phyloP scores from a whole-genome alignment of 2,329 filamentous ascomycete species.

The Trichophyton schoenleinii region DNA sequence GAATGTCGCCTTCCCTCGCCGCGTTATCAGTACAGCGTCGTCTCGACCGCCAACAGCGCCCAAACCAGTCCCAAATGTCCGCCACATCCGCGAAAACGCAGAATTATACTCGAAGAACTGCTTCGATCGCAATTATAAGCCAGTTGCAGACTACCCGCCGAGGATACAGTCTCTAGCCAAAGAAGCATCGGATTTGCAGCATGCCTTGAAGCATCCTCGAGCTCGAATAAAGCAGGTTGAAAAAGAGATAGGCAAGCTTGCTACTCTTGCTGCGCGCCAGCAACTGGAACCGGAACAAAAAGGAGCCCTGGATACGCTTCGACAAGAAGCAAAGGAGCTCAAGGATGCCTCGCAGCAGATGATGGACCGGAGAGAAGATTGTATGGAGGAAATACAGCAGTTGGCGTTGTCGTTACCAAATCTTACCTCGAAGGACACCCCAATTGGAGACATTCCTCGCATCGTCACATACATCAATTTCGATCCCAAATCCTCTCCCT shows the following conservation, averaged over 20 bases:
- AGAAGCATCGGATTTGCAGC: constrained; percentile 28
- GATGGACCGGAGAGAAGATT: constrained; percentile 22
- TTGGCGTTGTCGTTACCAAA: constrained; percentile 76
- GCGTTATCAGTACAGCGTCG: neutral
- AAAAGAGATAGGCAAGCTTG: constrained; percentile 28
- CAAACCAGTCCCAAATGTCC: constrained; percentile 68
- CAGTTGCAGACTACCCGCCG: constrained; percentile 40
- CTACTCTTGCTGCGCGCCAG: constrained; percentile 14
- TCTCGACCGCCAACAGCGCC: constrained; percentile 32
- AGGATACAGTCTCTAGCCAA: constrained; percentile 37
- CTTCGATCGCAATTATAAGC: constrained; percentile 66
- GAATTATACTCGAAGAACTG: constrained; percentile 73
- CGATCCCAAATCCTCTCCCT: constrained; percentile 37
- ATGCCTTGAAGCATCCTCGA: constrained; percentile 28
- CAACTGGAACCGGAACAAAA: neutral
- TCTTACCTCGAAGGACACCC: constrained; percentile 64
- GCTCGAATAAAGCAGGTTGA: constrained; percentile 35
- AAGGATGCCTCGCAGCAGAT: constrained; percentile 26
- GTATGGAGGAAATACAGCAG: constrained; percentile 51
- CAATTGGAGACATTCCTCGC: constrained; percentile 51
- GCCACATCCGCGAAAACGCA: constrained; percentile 77
- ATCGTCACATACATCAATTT: constrained; percentile 71
- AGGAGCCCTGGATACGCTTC: constrained; percentile 20
- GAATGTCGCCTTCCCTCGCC: constrained; percentile 2
- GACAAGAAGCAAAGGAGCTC: constrained; percentile 27